A percentile compares a stretch with the other conserved stretches of the same genome.
Conservation (phyloP, 2,329 filamentous ascomycete genomes). For the Cladosporium sp. region DNA sequence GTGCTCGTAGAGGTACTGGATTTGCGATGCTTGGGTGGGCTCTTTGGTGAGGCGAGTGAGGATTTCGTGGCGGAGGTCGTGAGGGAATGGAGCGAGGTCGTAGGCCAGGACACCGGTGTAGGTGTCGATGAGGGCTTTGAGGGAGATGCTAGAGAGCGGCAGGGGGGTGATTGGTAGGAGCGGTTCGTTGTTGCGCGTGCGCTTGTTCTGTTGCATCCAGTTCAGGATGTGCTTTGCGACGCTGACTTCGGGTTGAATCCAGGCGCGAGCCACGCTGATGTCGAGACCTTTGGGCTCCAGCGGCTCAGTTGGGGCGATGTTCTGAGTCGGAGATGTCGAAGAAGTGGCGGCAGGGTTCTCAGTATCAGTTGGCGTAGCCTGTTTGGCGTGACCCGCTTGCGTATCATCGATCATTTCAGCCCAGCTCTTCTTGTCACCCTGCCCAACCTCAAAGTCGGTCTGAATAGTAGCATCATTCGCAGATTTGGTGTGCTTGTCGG, state of each 20-base stretch:
- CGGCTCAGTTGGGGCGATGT: background rate
- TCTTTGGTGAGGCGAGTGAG: constrained; percentile 11
- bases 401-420: constrained; percentile 5
- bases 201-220: constrained; percentile 22
- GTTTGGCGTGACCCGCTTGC: background rate
- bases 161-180: constrained; percentile 14
- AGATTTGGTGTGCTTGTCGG: background rate
- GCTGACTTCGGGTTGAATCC: constrained; percentile 12
- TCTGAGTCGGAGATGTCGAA: background rate
- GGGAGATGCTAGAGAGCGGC: constrained; percentile 1
- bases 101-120: constrained; percentile 17
- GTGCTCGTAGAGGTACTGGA: constrained; percentile 15
- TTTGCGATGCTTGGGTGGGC: constrained; percentile 8
- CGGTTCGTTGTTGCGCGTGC: constrained; percentile 6
- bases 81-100: constrained; percentile 17
- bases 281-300: constrained; percentile 6
- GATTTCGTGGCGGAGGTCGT: constrained; percentile 13
- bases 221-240: constrained; percentile 13
- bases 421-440: constrained; percentile 3
- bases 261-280: constrained; percentile 10
- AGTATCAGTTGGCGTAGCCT: background rate
- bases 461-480: background rate
- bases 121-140: constrained; percentile 16
- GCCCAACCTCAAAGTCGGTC: constrained; percentile 2
- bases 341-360: background rate